A percentile compares a stretch with the other conserved stretches of the same genome.
Evolutionary conservation across 768 basidiomycete species (phyloP).

Genomic region (Holtermanniella nyarrowii): DNA sequence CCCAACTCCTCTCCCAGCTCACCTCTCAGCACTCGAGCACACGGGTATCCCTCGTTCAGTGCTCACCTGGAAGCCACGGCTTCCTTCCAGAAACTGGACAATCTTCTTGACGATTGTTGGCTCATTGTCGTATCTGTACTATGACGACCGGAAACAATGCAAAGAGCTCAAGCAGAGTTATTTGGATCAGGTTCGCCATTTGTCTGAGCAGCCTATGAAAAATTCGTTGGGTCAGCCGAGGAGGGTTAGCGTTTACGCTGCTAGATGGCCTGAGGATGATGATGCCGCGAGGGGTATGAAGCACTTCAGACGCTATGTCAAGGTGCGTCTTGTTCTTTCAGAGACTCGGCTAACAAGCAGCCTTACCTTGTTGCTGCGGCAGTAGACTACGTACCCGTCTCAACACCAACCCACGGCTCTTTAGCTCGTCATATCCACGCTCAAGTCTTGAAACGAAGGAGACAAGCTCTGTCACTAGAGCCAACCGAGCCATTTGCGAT

Average conservation of each 20-base stretch:
- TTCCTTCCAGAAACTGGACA: slow-evolving; percentile 88
- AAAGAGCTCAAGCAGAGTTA: slow-evolving; percentile 66
- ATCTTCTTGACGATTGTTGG: slow-evolving; percentile 76
- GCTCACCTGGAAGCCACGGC: slow-evolving; percentile 69
- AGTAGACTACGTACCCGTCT: slow-evolving; percentile 76
- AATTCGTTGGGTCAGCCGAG: slow-evolving; percentile 56
- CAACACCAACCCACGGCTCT: slow-evolving; percentile 75
- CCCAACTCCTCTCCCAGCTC: slow-evolving; percentile 23
- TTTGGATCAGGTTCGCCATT: slow-evolving; percentile 62
- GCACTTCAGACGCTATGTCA: slow-evolving; percentile 94
- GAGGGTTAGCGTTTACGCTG: slow-evolving; percentile 74
- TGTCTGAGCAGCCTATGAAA: slow-evolving; percentile 60
- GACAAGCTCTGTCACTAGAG: slow-evolving; percentile 57
- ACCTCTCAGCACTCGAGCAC: slow-evolving; percentile 38
- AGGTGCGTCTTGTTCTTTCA: too few relatives aligned
- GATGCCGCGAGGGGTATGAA: slow-evolving; percentile 71
- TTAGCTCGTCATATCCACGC: slow-evolving; percentile 66
- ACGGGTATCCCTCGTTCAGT: slow-evolving; percentile 59
- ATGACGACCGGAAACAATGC: slow-evolving; percentile 79
- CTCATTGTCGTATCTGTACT: slow-evolving; percentile 59
- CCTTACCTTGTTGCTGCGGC: slow-evolving; percentile 90
- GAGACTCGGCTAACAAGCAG: slow-evolving; percentile 47
- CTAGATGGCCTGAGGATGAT: slow-evolving; percentile 90
- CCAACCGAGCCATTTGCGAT: slow-evolving; percentile 48
- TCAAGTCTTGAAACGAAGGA: slow-evolving; percentile 53